Base-by-base conservation (phyloP, 768 basidiomycete species). In the Amanita polypyramis region DNA sequence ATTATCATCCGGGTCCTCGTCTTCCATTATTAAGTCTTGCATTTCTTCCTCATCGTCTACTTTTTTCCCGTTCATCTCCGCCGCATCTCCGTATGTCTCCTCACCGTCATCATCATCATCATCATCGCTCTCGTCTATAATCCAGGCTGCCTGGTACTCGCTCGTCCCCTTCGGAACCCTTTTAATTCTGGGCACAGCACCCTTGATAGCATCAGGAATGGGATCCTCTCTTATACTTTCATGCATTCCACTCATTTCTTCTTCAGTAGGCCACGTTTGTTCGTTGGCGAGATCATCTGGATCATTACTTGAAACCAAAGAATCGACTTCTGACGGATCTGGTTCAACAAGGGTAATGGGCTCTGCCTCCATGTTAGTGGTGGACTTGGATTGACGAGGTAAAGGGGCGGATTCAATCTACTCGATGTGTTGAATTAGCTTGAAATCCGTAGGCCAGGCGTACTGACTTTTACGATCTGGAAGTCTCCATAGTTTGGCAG, bases 191-290 rank as follows among this genome's bases (percentile, higher is more conserved):
- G 89, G 89, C 5, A 88, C 92, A 0, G 87, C 89, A 0, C 84
- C 87, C 2, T 66, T 62, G 21, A 59, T 61, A 0, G 87, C 87
- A 52, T 85, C 83, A 2, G 86, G 81, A 12, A 87, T 59, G 2
- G 62, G 57, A 12, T 61, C 55, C 35, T 68, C 61, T n/a, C 55
- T 54, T 9, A 50, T 46, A 23, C 59, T 54, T 3, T 53, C 61
- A 3, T 54, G 51, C 0, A 43, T 65, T 5, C 65, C 74, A 17
- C 68, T 69, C 82, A 97, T 89, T 62, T 97, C 95, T 58, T 97
- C 95, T 61, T 97, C 92, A 0, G 92, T 95, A 0, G 95, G 95
- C 94, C 95, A 97, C 0, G 95, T 99, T 63, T 99, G 95, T 58
- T 99, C 95, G 60, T 95, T 96, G 30, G 75, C 79, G 64, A 96